Base-by-base conservation (phyloP, 495 filamentous ascomycete species). In the Penicillium subrubescens region DNA sequence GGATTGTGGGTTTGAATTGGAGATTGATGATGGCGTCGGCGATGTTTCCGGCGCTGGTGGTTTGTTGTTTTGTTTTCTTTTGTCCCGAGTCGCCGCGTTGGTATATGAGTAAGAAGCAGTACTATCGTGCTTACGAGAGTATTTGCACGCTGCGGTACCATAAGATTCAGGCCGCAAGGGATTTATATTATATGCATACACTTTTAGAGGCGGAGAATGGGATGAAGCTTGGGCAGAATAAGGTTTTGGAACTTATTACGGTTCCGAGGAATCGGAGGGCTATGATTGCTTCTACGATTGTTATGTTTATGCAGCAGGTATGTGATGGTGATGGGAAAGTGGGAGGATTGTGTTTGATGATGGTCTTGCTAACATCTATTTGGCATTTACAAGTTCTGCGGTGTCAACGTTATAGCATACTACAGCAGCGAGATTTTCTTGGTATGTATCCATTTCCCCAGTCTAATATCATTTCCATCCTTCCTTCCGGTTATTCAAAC, bases 291-390 rank as follows among this genome's bases (percentile, higher is more conserved):
- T 89, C 87, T 2, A 83, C 88, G 68, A 88, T 92, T 65, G 88
- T 94, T 59, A 93, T 94, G 91, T 93, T 92, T 64, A 88, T 92
- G 86, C 92, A 95, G 69, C 92, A 94, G 76, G 88, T 92, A 70
- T 66, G 75, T 65, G 19, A 41, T 31, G 6, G 5, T 17, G 35
- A 52, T 33, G 17, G 8, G 31, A 15, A 55, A 19, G n/a, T 2
- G 51, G 39, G 21, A 4, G 4, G 8, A 2, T 21, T 21, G 43
- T 44, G 1, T 19, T 44, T 15, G n/a, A 44, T n/a, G n/a, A 43
- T 17, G 39, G 21, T 5, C 8, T 10, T 21, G 7, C n/a, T 44
- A 3, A 44, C n/a, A 12, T 48, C 21, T 25, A 29, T 83, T 83
- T 91, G 31, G 25, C 39, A 50, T 29, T 57, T 3, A 56, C 52